Evolutionary conservation across 2,329 filamentous ascomycete genomes (phyloP), one percentile per base, ranked within the genome.

Genomic region (Calonectria leucothoes): DNA sequence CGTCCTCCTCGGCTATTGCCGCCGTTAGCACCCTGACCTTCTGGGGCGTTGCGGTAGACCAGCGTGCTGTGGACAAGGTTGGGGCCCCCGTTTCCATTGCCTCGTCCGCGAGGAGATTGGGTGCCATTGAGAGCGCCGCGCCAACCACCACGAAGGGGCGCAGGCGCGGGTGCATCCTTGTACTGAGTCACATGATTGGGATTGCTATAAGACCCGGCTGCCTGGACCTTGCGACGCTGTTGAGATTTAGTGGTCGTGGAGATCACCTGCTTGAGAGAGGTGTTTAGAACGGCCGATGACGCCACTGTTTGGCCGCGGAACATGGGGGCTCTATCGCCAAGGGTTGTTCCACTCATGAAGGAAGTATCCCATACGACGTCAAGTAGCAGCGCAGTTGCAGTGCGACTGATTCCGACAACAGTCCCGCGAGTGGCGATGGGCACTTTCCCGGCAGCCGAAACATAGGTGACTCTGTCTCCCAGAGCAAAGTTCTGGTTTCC

Each of bases 341-440:
- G 89, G 0, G 94, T 97, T 2, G 96, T 98, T 75, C 97, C 97
- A 81, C 95, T 98, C 96, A 99, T 98, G 85, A 99, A 99, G 0
- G 95, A 94, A 15, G 92, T 91, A 83, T 99, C 97, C 85, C 98
- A 99, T 10, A 99, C 93, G 71, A 98, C 91, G 82, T 99, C 97
- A 45, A 99, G 89, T 71, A 98, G 89, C 59, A 94, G 91, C 31
- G 93, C 93, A 70, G 94, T 94, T 25, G 95, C 90, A 35, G 96
- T 98, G 70, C 95, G 93, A 74, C 95, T 98, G 82, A 98, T 94
- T 42, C 97, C 97, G 70, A 98, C 93, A n/a, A 99, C 95, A 1
- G 97, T 98, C 80, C 97, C 97, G 68, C 94, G 92, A 67, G 94
- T 94, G 42, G 94, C 96, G 79, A 99, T 97, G 1, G 97, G 97